A percentile compares a stretch with the other conserved stretches of the same genome.
Conservation (phyloP, 805 yeast species). For the Wickerhamiella australiensis region DNA sequence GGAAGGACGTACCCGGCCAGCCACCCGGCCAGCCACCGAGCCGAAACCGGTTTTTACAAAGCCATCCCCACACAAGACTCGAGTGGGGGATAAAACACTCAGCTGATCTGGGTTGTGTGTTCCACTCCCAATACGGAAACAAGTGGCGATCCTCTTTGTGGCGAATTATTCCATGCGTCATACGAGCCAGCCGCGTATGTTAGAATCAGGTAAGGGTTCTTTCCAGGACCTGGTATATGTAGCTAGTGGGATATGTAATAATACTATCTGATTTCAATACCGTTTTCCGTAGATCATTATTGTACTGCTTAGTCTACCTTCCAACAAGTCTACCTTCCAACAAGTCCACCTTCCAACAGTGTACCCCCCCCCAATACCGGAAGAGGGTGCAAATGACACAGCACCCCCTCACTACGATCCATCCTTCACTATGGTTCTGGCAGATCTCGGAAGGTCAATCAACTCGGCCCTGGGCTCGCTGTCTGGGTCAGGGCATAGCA, state of each 20-base stretch:
- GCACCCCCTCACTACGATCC: neutral
- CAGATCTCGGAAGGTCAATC: constrained; percentile 67
- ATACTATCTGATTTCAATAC: too few species aligned
- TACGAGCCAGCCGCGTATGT: too few species aligned
- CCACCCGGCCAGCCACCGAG: neutral
- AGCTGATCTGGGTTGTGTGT: neutral
- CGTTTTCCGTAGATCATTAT: too few species aligned
- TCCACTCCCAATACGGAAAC: neutral
- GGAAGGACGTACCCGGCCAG: neutral
- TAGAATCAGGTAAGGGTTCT: too few species aligned
- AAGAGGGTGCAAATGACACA: neutral
- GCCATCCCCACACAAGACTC: neutral
- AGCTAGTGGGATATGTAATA: too few species aligned
- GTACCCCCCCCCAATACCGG: too few species aligned
- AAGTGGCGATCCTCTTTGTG: neutral
- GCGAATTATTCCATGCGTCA: too few species aligned
- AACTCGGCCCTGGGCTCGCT: constrained; percentile 60
- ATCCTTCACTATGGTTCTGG: constrained; percentile 47
- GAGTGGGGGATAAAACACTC: neutral
- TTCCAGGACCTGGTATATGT: too few species aligned
- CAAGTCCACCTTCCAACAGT: too few species aligned
- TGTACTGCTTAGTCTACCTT: too few species aligned
- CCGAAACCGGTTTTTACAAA: neutral
- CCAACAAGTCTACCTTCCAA: too few species aligned
- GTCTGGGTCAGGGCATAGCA: constrained; percentile 38